Conservation (phyloP, 1,139 yeast genomes). For the Geotrichum citri-aurantii region DNA sequence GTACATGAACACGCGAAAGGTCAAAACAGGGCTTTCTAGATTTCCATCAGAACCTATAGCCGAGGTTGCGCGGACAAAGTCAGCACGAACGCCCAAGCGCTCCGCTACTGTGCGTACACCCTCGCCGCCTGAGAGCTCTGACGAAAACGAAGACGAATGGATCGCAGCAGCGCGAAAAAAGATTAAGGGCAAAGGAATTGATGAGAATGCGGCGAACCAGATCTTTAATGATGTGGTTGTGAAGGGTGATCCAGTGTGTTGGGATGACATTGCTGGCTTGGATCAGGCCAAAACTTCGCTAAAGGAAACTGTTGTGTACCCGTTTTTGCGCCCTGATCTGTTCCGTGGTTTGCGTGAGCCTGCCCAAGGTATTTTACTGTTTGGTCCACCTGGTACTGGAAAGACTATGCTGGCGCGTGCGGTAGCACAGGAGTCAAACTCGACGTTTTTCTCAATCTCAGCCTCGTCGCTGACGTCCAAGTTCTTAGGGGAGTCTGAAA, state of each 20-base stretch:
- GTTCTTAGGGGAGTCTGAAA: conserved; percentile 85
- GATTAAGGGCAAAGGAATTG: conserved; percentile 28
- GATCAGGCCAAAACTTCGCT: conserved; percentile 84
- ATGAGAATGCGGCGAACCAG: conserved; percentile 61
- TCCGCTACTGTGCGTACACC: background rate
- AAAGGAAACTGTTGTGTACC: conserved; percentile 95
- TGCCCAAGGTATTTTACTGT: conserved; percentile 88
- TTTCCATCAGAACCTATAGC: background rate
- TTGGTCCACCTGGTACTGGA: conserved; percentile 99
- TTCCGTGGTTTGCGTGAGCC: conserved; percentile 92
- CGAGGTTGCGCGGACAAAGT: background rate
- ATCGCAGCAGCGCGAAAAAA: conserved; percentile 27
- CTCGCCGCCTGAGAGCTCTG: conserved; percentile 28
- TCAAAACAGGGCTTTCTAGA: background rate
- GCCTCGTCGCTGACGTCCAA: conserved; percentile 91
- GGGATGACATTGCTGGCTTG: conserved; percentile 96
- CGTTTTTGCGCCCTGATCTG: conserved; percentile 87
- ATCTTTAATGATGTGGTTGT: conserved; percentile 88
- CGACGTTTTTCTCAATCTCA: conserved; percentile 88
- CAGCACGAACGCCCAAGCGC: background rate
- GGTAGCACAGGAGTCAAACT: conserved; percentile 92
- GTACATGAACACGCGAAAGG: background rate
- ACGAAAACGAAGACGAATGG: conserved; percentile 25
- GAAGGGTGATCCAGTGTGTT: conserved; percentile 90
- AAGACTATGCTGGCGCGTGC: conserved; percentile 97